A percentile compares a stretch with the other conserved stretches of the same genome.
Conservation (phyloP, 2,329 filamentous ascomycete species). For the Trichoderma arundinaceum region DNA sequence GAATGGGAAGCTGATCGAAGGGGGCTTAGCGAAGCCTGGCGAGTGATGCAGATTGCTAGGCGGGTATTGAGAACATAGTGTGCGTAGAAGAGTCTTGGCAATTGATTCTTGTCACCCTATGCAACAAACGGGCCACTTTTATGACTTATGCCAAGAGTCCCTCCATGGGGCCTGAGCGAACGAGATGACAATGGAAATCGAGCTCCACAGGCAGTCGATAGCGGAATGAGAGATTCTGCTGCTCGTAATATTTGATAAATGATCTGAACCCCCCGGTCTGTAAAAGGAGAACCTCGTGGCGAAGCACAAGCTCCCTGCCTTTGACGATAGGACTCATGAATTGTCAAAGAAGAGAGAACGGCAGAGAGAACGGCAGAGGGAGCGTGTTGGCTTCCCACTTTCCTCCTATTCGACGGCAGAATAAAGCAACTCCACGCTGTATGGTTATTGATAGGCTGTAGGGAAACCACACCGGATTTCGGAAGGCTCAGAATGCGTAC, state of each 20-base stretch:
- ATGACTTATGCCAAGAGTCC: conserved; percentile 28
- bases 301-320: not conserved
- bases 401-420: not conserved
- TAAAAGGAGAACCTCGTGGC: conserved; percentile 21
- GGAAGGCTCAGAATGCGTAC: conserved; percentile 11
- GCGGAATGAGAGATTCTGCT: conserved; percentile 13
- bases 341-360: not conserved
- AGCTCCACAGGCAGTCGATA: conserved; percentile 22
- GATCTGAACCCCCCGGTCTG: not conserved
- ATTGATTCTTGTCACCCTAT: conserved; percentile 14
- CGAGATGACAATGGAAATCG: conserved; percentile 27
- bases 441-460: not conserved
- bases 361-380: too few relatives aligned
- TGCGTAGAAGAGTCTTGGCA: conserved; percentile 7
- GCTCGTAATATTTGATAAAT: conserved; percentile 21
- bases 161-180: conserved; percentile 21
- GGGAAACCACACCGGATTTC: not conserved
- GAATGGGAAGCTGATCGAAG: not conserved
- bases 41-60: conserved; percentile 1
- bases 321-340: not conserved
- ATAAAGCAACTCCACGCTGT: not conserved
- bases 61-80: not conserved
- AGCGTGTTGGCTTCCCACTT: not conserved
- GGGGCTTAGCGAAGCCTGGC: not conserved
- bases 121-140: conserved; percentile 24